Base-by-base conservation (phyloP, 306 rosid species). In the Hippophae gyantsensis region DNA sequence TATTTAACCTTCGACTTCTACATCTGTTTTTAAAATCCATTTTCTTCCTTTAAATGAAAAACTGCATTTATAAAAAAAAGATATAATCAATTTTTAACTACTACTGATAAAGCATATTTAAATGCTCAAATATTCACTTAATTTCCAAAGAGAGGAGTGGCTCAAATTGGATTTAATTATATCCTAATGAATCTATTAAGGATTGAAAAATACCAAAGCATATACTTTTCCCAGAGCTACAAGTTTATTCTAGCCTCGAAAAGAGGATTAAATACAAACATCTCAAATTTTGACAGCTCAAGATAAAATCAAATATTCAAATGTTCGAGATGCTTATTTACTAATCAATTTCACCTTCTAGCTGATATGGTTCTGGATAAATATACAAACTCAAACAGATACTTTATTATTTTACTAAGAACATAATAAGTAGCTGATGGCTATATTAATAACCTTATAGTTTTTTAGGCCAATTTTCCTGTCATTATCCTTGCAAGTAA, bases 1-100 rank as follows among this genome's bases (percentile, higher is more conserved):
- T 59, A 45, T 50, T 42, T 45, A 73, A 74, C 80, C 25, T 74
- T 52, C 63, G 79, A 74, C 81, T 63, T 70, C 75, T 68, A 68
- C 66, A 67, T 61, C 74, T 58, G 81, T 79, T 77, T 80, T 79
- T 64, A 2, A 32, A 45, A 75, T 56, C 65, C 58, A 62, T 62
- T 67, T 61, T 66, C 7, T 40, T 38, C 52, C 38, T 54, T 62
- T 59, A 26, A 58, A 52, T 43, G 71, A 74, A 74, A 67, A 62
- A 73, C 23, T 48, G 13, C 6, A 48, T 13, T 11, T 48, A 48
- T 48, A 10, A 48, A 13, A 2, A 2, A 12, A 10, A 10, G 0
- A 3, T 6, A 48, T 60, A 61, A 18, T 18, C 23, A 13, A 44
- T 65, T 40, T 38, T 13, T 56, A 48, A 45, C 50, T 13, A 65